Evolutionary conservation across 192 early-diverging fungal species (phyloP), one percentile per base, ranked within the genome.

Genomic region (Tieghemiomyces parasiticus): DNA sequence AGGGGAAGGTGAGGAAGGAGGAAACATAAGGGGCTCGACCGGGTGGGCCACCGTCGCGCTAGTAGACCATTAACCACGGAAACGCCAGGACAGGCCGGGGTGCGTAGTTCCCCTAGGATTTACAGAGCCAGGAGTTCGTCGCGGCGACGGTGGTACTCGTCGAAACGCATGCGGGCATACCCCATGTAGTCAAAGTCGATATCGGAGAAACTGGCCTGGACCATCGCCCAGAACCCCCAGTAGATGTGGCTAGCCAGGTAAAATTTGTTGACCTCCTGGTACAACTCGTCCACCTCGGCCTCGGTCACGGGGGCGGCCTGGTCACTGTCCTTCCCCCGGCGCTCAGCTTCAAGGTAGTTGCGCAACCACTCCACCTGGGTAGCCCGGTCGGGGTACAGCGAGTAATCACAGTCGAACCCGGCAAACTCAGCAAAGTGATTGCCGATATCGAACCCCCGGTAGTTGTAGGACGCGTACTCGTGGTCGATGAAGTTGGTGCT

Each of bases 371-470:
- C 49, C 24, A 74, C 49, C 73, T 97, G 92, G 33, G 74, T 67
- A 2, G 72, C 70, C 61, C 84, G 79, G 35, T 64, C 49, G 2
- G 94, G 94, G 62, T 94, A 95, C 53, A 83, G 76, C 44, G 63
- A 68, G 61, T 88, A 97, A 52, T 97, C 88, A 71, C 94, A 97
- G 59, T 97, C 94, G 67, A 95, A 97, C 4, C 92, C 90, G n/a
- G 85, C 89, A 66, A 80, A 87, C 64, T 97, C 94, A 69, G 87
- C 88, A 65, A 95, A 97, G 70, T 95, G 92, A 66, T 97, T 97
- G 44, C 81, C 91, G 60, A 97, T 92, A 66, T 97, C 94, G 69
- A 95, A 97, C 2, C 82, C 92, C 44, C 91, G 80, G 67, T 81
- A 88, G 29, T 79, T 82, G 68, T 87, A 86, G 9, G 71, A 79